A percentile compares a stretch with the other conserved stretches of the same genome.
Evolutionary conservation across 441 rosid species (phyloP).

Genomic region (Biscutella laevigata): DNA sequence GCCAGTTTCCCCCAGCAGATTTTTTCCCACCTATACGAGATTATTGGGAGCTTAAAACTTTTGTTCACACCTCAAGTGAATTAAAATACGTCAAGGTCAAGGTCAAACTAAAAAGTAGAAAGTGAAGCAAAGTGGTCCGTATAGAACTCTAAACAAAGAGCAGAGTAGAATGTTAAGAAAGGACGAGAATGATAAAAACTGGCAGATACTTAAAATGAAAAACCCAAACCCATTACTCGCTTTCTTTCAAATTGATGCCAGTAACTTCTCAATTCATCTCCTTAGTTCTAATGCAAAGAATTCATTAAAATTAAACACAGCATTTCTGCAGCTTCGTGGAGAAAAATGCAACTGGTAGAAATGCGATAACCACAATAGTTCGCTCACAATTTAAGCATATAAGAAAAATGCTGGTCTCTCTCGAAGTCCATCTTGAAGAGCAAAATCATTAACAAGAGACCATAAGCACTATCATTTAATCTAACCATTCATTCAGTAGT

Average conservation of each 20-base stretch:
- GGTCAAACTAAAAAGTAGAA: background rate
- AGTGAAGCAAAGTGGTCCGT: conserved; percentile 5
- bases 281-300: conserved; percentile 3
- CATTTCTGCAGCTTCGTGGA: background rate
- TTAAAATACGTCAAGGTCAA: background rate
- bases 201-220: background rate
- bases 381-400: background rate
- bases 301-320: no score
- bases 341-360: background rate
- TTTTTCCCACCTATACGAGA: conserved; percentile 64
- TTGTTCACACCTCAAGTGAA: conserved; percentile 11
- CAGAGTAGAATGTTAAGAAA: background rate
- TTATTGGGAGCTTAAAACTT: conserved; percentile 3
- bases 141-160: conserved; percentile 6
- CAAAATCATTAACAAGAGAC: background rate
- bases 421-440: background rate
- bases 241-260: background rate
- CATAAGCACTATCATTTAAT: background rate
- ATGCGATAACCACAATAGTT: background rate
- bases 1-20: conserved; percentile 82
- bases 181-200: background rate
- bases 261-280: background rate
- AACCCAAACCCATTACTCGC: background rate
- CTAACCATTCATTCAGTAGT: conserved; percentile 3
- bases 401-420: background rate